Evolutionary conservation across 1,284 basidiomycete genomes (phyloP), one percentile per base, ranked within the genome.

Genomic region (Cutaneotrichosporon sp.): DNA sequence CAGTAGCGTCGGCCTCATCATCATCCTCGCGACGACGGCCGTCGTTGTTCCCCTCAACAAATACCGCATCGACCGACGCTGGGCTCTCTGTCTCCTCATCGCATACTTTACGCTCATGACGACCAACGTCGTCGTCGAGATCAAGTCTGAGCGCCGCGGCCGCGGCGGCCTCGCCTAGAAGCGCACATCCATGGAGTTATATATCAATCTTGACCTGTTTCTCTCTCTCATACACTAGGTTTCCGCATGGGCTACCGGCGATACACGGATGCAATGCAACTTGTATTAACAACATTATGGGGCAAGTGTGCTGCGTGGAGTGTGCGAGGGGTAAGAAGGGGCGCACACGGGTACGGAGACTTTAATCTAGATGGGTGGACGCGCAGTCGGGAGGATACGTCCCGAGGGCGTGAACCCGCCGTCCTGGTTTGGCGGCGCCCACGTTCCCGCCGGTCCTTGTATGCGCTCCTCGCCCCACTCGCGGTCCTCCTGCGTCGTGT

Each of bases 1-100:
- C 58, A 92, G 88, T 59, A 80, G 84, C 1, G 72, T 86, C 15
- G 90, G 92, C 2, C 77, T 97, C 20, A 78, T 97, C 15, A 68
- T 79, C 43, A 76, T 97, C 14, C 79, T 97, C 15, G 64, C 84
- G 5, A 78, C 81, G 15, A 97, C 90, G n/a, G 76, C 93, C 41
- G 74, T 93, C 44, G 82, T 86, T 58, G 88, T 97, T 0, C 92
- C 93, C 1, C 67, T 86, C 61, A 93, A 93, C 64, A 83, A 83
- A 34, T 97, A 88, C 69, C 78, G 83, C 64, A 81, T 97, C 40
- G 85, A 86, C 46, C 77, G 86, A 51, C 76, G 79, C 38, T 92
- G 91, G 87, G 93, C 91, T 0, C 62, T 85, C 10, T 80, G 85
- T 58, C 78, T 97, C 57, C 86, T 97, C 39, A 67, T 76, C 14